Evolutionary conservation across 2,329 filamentous ascomycete genomes (phyloP).

Genomic region (Aureobasidium vineae): DNA sequence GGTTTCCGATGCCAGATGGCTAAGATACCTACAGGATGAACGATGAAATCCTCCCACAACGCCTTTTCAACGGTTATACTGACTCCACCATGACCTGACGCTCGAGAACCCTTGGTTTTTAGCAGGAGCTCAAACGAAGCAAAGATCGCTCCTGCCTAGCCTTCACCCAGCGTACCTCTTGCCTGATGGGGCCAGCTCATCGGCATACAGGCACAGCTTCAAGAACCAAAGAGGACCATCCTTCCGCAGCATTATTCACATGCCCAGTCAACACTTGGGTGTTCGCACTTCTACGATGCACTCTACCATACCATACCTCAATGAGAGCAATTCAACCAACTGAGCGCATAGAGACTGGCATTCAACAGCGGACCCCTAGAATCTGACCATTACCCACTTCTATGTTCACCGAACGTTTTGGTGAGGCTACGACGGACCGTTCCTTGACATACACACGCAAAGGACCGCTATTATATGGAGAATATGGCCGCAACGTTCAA

Average conservation of each 20-base stretch:
- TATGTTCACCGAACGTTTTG: not conserved
- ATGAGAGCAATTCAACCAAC: not conserved
- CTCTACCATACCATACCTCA: not conserved
- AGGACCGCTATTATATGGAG: not conserved
- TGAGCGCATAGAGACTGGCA: not conserved
- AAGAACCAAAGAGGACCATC: not conserved
- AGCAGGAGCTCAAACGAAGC: not conserved
- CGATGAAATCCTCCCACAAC: not conserved
- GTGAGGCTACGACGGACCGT: not conserved
- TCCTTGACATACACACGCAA: not conserved
- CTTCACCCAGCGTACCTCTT: not conserved
- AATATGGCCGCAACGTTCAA: not conserved
- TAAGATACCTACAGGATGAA: not conserved
- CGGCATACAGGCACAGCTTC: not conserved
- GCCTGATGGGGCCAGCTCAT: not conserved
- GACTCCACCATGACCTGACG: constrained; percentile 18
- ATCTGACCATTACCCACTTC: not conserved
- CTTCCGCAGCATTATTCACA: not conserved
- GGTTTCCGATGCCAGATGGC: not conserved
- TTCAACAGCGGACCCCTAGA: not conserved
- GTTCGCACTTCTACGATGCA: not conserved
- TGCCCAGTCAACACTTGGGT: not conserved
- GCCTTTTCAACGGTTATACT: constrained; percentile 12
- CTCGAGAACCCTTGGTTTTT: not conserved
- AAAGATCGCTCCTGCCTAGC: not conserved